phyloP scores from a whole-genome alignment of 2,329 filamentous ascomycete species.

The Grosmannia clavigera region DNA sequence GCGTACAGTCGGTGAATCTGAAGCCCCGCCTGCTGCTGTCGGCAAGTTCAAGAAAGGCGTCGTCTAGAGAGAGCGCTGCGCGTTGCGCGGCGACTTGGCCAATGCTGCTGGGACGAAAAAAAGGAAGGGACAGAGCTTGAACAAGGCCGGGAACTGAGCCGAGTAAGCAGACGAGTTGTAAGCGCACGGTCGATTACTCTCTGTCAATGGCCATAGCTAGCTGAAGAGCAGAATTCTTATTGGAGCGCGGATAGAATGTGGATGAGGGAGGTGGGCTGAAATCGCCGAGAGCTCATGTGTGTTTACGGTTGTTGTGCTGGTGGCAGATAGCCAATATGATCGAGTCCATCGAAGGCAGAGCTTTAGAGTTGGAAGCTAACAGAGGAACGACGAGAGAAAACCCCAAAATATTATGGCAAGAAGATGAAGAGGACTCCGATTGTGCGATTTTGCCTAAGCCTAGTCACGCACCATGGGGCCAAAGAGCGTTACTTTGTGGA shows the following conservation, averaged over 20 bases:
- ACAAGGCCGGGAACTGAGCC: not conserved
- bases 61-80: not conserved
- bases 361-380: not conserved
- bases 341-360: not conserved
- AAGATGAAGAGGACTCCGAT: not conserved
- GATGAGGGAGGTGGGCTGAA: not conserved
- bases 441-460: not conserved
- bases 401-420: not conserved
- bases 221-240: not conserved
- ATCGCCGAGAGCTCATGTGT: not conserved
- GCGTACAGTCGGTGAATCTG: not conserved
- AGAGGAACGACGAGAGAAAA: not conserved
- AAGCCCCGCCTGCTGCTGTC: not conserved
- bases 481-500: not conserved
- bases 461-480: not conserved
- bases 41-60: not conserved
- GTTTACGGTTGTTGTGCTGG: not conserved
- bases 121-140: not conserved
- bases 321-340: not conserved
- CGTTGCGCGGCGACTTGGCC: not conserved
- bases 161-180: not conserved
- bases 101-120: not conserved
- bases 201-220: not conserved
- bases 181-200: not conserved
- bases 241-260: not conserved